Base-by-base conservation (phyloP, 164 flowering plant genomes). In the Dillenia suffruticosa region DNA sequence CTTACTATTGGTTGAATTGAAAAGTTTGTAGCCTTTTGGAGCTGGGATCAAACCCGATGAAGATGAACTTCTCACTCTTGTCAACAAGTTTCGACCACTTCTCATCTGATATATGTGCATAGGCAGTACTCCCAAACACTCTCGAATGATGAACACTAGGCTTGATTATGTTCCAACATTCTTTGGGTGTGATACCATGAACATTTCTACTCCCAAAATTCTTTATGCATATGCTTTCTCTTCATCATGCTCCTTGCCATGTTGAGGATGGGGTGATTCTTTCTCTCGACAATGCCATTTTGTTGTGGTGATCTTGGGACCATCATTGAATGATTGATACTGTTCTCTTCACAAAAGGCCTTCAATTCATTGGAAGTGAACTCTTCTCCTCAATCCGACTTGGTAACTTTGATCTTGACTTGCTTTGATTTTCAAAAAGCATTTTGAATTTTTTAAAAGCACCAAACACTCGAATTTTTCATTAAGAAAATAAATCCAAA, bases 161-260 rank as follows among this genome's bases (percentile, higher is more conserved):
- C 10, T 58, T 67, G 3, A 7, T 14, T 17, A 47, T 54, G 61
- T 16, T 44, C 64, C 70, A 67, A 9, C 46, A 49, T 60, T 67
- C 64, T 51, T 59, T 6, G n/a, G 70, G 56, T 10, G 64, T 67
- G n/a, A 12, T 46, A 2, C 50, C 47, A 5, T 55, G 43, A 14
- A 53, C 48, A 45, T 45, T 53, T 55, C 17, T 60, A 12, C 9
- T 63, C 63, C 69, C 63, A 59, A 48, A 40, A 54, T 24, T 17
- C 44, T 16, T 9, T 50, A 1, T 32, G 51, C 51, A 59, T 10
- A 59, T 13, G 48, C 52, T 12, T 46, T 1, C 22, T 19, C 1
- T 19, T 19, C 1, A 19, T 19, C 22, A 19, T 19, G 22, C 22
- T 19, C 22, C 62, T 46, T 7, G 62, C 51, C 51, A 59, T 46